A percentile compares a stretch with the other conserved stretches of the same genome.
phyloP scores from a whole-genome alignment of 371 early-diverging fungal genomes.

The Rhizopus arrhizus region DNA sequence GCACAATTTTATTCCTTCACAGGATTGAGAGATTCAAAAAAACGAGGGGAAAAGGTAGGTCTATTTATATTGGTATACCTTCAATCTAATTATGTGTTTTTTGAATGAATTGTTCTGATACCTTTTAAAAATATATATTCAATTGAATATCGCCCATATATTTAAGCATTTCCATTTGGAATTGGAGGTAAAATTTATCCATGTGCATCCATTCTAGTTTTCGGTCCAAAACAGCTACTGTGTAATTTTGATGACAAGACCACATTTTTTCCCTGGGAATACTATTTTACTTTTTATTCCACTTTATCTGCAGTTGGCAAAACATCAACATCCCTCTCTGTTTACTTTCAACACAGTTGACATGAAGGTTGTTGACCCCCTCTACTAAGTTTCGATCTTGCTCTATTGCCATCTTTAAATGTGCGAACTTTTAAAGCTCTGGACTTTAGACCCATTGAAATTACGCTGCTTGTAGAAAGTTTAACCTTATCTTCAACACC shows the following conservation, averaged over 20 bases:
- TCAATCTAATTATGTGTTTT: neutral
- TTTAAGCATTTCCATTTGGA: no score
- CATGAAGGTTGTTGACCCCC: slow-evolving; percentile 15
- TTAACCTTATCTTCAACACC: slow-evolving; percentile 8
- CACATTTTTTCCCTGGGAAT: no score
- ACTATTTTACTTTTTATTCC: slow-evolving; percentile 11
- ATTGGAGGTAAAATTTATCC: no score
- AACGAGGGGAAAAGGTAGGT: no score
- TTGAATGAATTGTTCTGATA: no score
- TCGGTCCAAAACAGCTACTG: slow-evolving; percentile 10
- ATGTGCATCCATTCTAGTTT: no score
- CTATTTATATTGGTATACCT: no score
- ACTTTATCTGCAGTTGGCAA: slow-evolving; percentile 5
- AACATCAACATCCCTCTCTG: slow-evolving; percentile 16
- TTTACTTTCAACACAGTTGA: slow-evolving; percentile 12
- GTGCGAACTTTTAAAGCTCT: slow-evolving; percentile 2
- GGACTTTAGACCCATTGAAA: slow-evolving; percentile 4
- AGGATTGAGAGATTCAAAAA: no score
- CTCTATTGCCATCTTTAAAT: slow-evolving; percentile 13
- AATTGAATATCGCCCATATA: no score
- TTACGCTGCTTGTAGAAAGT: slow-evolving; percentile 8
- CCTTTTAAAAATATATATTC: no score
- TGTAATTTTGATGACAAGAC: no score
- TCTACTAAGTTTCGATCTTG: slow-evolving; percentile 13
- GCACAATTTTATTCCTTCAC: neutral